Conservation (phyloP, 2,329 filamentous ascomycete genomes). For the Macrophomina phaseolina region DNA sequence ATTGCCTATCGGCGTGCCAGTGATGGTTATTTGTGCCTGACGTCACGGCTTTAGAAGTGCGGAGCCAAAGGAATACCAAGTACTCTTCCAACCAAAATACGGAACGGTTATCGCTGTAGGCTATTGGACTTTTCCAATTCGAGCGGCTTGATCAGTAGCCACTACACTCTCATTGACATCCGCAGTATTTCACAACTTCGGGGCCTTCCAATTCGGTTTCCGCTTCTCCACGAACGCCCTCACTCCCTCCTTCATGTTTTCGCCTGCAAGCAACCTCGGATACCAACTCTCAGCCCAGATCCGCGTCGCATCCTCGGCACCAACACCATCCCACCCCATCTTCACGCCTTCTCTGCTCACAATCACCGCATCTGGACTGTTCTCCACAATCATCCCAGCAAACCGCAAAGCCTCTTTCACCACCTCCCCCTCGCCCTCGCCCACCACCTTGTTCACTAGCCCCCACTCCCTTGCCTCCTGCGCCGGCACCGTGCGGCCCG, state of each 20-base stretch:
- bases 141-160: not conserved
- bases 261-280: conserved; percentile 64
- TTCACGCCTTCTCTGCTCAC: conserved; percentile 74
- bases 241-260: conserved; percentile 78
- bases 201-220: conserved; percentile 68
- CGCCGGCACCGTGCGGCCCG: conserved; percentile 34
- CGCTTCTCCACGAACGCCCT: conserved; percentile 78
- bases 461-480: conserved; percentile 35
- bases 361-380: conserved; percentile 77
- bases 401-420: conserved; percentile 65
- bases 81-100: not conserved
- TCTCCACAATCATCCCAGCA: conserved; percentile 66
- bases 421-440: conserved; percentile 45
- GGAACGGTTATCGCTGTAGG: no score
- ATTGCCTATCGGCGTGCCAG: not conserved
- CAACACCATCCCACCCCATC: conserved; percentile 72
- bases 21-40: not conserved
- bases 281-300: conserved; percentile 65
- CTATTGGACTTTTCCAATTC: no score
- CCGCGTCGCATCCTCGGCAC: conserved; percentile 67
- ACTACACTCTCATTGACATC: not conserved
- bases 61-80: not conserved
- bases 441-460: conserved; percentile 35
- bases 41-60: not conserved
- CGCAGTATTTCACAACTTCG: conserved; percentile 36